These are phyloP conservation scores for Elongisporangium prolatum DNA, from an alignment of 352 stramenopile genomes.

Conservation along the genomic window DNA sequence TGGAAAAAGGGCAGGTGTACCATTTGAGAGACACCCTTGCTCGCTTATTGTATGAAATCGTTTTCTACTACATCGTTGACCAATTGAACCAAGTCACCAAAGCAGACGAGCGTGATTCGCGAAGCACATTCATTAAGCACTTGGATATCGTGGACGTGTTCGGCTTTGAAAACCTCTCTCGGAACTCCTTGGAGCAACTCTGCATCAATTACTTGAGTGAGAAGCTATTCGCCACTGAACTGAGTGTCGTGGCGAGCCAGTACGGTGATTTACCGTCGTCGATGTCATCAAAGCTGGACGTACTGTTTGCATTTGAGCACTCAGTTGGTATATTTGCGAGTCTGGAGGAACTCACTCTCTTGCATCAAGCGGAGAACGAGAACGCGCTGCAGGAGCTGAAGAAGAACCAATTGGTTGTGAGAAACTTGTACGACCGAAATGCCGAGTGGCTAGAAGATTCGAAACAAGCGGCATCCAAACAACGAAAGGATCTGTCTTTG, in stretches of 20 bases:
- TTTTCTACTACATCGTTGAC: constrained; percentile 39
- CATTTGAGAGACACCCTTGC: constrained; percentile 53
- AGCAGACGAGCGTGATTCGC: constrained; percentile 4
- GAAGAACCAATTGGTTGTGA: constrained; percentile 63
- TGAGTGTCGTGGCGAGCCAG: constrained; percentile 8
- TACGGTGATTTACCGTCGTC: background rate
- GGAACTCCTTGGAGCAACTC: constrained; percentile 73
- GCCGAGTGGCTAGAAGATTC: constrained; percentile 8
- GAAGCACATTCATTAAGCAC: background rate
- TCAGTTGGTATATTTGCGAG: constrained; percentile 52
- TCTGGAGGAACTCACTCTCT: constrained; percentile 60
- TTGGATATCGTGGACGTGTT: constrained; percentile 60
- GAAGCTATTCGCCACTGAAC: constrained; percentile 52
- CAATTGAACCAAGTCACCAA: constrained; percentile 45
- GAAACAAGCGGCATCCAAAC: background rate
- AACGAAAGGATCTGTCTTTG: constrained; percentile 9
- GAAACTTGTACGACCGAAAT: constrained; percentile 62
- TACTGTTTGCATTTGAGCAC: constrained; percentile 47
- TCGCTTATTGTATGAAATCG: constrained; percentile 49
- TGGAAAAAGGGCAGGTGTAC: constrained; percentile 39
- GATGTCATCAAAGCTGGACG: constrained; percentile 6
- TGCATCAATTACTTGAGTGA: constrained; percentile 85
- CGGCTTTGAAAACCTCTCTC: constrained; percentile 62
- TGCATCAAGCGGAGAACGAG: constrained; percentile 54
- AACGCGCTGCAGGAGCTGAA: constrained; percentile 42